A percentile compares a stretch with the other conserved stretches of the same genome.
phyloP scores from a whole-genome alignment of 441 rosid species.

The Pelargonium australe region DNA sequence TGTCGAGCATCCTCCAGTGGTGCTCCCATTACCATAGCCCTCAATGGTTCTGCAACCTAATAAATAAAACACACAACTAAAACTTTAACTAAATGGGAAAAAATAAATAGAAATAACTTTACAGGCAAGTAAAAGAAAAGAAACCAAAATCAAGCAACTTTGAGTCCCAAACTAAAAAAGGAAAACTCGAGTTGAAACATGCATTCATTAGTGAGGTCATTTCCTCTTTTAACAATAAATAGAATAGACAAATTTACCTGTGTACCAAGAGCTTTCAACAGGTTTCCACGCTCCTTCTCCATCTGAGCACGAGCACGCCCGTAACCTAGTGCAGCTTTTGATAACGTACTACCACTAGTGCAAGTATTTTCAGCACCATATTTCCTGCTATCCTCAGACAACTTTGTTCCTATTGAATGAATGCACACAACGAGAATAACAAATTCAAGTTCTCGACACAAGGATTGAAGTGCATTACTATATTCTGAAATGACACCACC shows the following conservation, averaged over 20 bases:
- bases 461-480: neutral
- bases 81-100: neutral
- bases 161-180: neutral
- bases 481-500: neutral
- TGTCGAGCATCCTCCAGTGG: conserved; percentile 91
- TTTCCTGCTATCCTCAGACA: conserved; percentile 81
- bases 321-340: conserved; percentile 58
- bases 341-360: conserved; percentile 70
- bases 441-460: conserved; percentile 12
- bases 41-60: conserved; percentile 88
- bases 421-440: conserved; percentile 7
- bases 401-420: conserved; percentile 56
- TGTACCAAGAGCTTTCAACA: conserved; percentile 75
- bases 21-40: conserved; percentile 90
- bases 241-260: conserved; percentile 39
- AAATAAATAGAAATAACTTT: neutral
- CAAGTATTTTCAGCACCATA: conserved; percentile 85
- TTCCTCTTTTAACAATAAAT: neutral
- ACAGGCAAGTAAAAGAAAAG: neutral
- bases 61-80: conserved; percentile 14
- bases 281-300: conserved; percentile 80
- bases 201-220: neutral
- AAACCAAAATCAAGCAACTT: conserved; percentile 2
- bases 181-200: neutral
- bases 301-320: conserved; percentile 70